Evolutionary conservation across 805 yeast species (phyloP), one percentile per base, ranked within the genome.

Genomic region (Teunomyces kruisii): DNA sequence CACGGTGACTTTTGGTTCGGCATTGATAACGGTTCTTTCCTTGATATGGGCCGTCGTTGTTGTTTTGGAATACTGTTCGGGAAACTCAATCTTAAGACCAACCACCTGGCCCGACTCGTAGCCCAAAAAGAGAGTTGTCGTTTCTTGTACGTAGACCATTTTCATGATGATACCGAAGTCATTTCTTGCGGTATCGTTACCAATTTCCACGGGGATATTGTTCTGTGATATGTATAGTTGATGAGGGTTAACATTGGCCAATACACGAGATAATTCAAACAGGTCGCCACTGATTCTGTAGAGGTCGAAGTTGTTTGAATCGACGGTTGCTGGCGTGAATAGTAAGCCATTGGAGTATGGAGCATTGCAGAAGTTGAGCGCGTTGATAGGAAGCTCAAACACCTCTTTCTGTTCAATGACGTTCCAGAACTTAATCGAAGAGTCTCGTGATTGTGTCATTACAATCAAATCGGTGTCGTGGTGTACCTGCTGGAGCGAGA

Each of bases 301-400:
- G 1, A 88, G 58, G 55, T 87, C 96, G 49, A 86, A 74, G 28
- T 73, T 72, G 32, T 83, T 79, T 0, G 94, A 81, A 54, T 80
- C 79, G 8, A 72, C 61, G 0, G 89, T 79, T 13, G 84, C 81
- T 0, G 96, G 89, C 0, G 87, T 78, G 5, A 83, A 57, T 19
- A 80, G 45, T 10, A 51, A 52, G 12, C 64, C 57, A 1, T 59
- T 57, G 6, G 40, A 44, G 13, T 75, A 61, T 4, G 74, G 82
- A n/a, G 83, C 80, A 44, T 82, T 80, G 52, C 89, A 78, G 60
- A 84, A 88, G 54, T 86, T 88, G 50, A 88, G 65, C 3, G 88
- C 72, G 59, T 88, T 88, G 35, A 86, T 85, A 5, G 90, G 90
- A 51, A 85, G 70, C 13, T 76, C 73, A 48, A 75, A 72, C 1